Percentiles rank a stretch among this genome's conserved stretches.
Conservation (phyloP, 1,139 yeast species). For the Yamadazyma dendronema region DNA sequence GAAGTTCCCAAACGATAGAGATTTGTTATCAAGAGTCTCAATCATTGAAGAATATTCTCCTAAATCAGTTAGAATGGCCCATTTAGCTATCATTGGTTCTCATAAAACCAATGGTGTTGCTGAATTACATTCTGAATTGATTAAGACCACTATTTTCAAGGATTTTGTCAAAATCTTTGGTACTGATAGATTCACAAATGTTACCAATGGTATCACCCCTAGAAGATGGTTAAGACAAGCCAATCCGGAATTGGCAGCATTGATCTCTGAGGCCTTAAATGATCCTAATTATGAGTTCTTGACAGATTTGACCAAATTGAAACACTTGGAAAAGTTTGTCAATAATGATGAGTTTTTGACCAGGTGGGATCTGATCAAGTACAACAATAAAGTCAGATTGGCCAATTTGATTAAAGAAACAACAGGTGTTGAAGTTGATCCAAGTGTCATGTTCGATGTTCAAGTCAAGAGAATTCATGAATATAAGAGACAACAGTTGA, state of each 20-base stretch:
- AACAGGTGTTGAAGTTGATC: slow-evolving; percentile 69
- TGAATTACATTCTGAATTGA: slow-evolving; percentile 88
- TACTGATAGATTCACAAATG: slow-evolving; percentile 79
- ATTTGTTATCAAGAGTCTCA: slow-evolving; percentile 68
- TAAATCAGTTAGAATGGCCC: slow-evolving; percentile 90
- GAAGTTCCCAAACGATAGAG: slow-evolving; percentile 70
- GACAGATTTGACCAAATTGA: slow-evolving; percentile 66
- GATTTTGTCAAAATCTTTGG: slow-evolving; percentile 87
- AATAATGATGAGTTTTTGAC: slow-evolving; percentile 68
- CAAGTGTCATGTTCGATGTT: slow-evolving; percentile 77
- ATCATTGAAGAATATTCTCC: slow-evolving; percentile 79
- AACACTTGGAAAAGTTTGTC: slow-evolving; percentile 63
- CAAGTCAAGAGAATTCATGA: slow-evolving; percentile 96
- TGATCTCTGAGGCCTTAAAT: slow-evolving; percentile 72
- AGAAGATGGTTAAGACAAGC: slow-evolving; percentile 97
- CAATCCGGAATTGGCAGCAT: slow-evolving; percentile 71
- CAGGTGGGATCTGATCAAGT: slow-evolving; percentile 72
- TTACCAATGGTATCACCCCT: slow-evolving; percentile 94
- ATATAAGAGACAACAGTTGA: slow-evolving; percentile 92
- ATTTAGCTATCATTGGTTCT: slow-evolving; percentile 85
- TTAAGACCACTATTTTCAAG: slow-evolving; percentile 84
- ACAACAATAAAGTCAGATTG: slow-evolving; percentile 64
- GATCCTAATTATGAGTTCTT: slow-evolving; percentile 62
- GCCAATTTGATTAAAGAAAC: slow-evolving; percentile 67
- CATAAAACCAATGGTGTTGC: slow-evolving; percentile 96